Evolutionary conservation across 2,329 filamentous ascomycete species (phyloP).

Genomic region (Beauveria pseudobassiana): DNA sequence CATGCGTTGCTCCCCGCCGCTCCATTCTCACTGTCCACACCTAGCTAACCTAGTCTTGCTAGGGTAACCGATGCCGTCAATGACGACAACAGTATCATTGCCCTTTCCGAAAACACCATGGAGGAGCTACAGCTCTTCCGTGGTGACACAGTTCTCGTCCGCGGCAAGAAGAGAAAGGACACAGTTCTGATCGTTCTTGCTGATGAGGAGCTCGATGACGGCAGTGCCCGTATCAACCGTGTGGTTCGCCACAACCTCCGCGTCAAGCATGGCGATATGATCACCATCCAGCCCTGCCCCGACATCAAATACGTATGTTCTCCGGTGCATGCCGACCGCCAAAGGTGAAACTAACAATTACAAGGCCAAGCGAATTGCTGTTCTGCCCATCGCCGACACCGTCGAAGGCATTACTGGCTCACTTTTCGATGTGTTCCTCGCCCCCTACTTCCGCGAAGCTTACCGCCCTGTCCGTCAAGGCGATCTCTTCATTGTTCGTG

Average conservation of each 20-base stretch:
- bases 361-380: slow-evolving; percentile 96
- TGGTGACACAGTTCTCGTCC: slow-evolving; percentile 94
- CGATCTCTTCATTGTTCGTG: slow-evolving; percentile 93
- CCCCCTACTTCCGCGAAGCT: slow-evolving; percentile 98
- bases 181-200: slow-evolving; percentile 95
- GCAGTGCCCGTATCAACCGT: slow-evolving; percentile 94
- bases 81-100: slow-evolving; percentile 99
- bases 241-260: slow-evolving; percentile 97
- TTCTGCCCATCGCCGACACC: slow-evolving; percentile 95
- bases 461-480: slow-evolving; percentile 96
- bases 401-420: slow-evolving; percentile 96
- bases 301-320: slow-evolving; percentile 97
- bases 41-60: slow-evolving; percentile 18
- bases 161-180: slow-evolving; percentile 99
- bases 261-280: slow-evolving; percentile 96
- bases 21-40: neutral
- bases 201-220: slow-evolving; percentile 96
- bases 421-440: slow-evolving; percentile 97
- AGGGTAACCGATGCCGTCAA: slow-evolving; percentile 97
- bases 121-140: slow-evolving; percentile 97
- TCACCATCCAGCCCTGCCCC: slow-evolving; percentile 94
- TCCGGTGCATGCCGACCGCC: neutral
- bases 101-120: slow-evolving; percentile 98
- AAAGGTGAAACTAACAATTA: slow-evolving; percentile 18
- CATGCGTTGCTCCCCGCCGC: slow-evolving; percentile 47